Evolutionary conservation across 345 rosid species (phyloP).

Genomic region (Arabidopsis arenosa): DNA sequence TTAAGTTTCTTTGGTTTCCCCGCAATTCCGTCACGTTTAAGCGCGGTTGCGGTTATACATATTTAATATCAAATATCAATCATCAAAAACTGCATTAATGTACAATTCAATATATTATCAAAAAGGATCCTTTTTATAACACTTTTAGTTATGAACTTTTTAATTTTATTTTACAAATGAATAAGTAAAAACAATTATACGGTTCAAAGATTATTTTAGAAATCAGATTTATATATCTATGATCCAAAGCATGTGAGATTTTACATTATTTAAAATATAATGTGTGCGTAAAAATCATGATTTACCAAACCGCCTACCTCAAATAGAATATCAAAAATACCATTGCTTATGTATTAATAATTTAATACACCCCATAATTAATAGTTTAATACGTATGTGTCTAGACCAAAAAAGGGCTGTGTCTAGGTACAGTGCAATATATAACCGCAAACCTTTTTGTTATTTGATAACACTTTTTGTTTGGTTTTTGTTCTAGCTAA

Average conservation of each 20-base stretch:
- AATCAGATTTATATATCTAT: neutral
- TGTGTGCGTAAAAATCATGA: slow-evolving; percentile 1
- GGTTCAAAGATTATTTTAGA: neutral
- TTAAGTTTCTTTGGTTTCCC: neutral
- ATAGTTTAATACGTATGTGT: slow-evolving; percentile 20
- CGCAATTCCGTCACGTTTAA: neutral
- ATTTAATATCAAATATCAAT: neutral
- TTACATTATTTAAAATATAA: neutral
- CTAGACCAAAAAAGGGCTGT: neutral
- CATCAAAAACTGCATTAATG: too few species aligned
- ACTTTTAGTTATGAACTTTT: too few species aligned
- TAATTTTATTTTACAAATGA: too few species aligned
- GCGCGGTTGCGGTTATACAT: neutral
- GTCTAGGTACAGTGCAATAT: slow-evolving; percentile 32
- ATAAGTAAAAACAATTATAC: neutral
- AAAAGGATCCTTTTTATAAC: too few species aligned
- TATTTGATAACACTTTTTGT: slow-evolving; percentile 7
- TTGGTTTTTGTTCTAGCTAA: neutral
- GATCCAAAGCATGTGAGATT: slow-evolving; percentile 2
- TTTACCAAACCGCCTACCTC: slow-evolving; percentile 22
- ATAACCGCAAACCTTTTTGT: slow-evolving; percentile 27
- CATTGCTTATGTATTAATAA: slow-evolving; percentile 21
- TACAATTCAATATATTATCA: too few species aligned
- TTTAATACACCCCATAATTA: neutral
- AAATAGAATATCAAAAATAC: slow-evolving; percentile 11